Evolutionary conservation across 495 filamentous ascomycete species (phyloP), one percentile per base, ranked within the genome.

Genomic region (Penicillium psychrofluorescens): DNA sequence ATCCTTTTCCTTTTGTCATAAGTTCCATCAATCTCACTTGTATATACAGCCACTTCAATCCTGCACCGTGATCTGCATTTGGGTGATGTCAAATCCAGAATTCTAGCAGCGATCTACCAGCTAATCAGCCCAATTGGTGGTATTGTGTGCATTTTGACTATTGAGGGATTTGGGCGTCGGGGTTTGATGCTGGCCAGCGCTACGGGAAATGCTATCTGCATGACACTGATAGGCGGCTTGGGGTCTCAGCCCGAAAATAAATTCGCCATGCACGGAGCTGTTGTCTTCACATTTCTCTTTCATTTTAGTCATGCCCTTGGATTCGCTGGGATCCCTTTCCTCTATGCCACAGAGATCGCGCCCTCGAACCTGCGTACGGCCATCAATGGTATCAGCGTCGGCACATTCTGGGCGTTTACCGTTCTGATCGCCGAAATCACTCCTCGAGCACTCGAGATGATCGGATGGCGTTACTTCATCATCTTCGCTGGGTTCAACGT

Each of bases 381-480:
- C n/a, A 73, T 74, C 54, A 64, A 67, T 15, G 70, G 72, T 7
- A 61, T 79, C 16, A 66, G 64, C 7, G 77, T 72, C 11, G 67
- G 66, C 0, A 72, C 68, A 40, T 66, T 75, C 53, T 79, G 75
- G 75, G 51, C 74, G 14, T 74, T 61, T 48, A 59, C 63, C 43
- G 59, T 55, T n/a, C 36, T 54, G 22, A 71, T 83, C 29, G 78
- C 78, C 30, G 68, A 75, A 59, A 69, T 79, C 42, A 82, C 77
- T 0, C 77, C 75, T 0, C 53, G 68, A 15, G 76, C 74, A 5
- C 72, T 80, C 29, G 57, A 66, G n/a, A 67, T 55, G 32, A 55
- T 80, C 8, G 63, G 66, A 0, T 80, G 72, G 64, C 52, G 62
- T 31, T 79, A 79, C 56, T 83, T 75, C 51, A 71, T 81, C 44